These are phyloP conservation scores for Aphanoascus verrucosus DNA, from an alignment of 2,329 filamentous ascomycete species.

Conservation along the genomic window DNA sequence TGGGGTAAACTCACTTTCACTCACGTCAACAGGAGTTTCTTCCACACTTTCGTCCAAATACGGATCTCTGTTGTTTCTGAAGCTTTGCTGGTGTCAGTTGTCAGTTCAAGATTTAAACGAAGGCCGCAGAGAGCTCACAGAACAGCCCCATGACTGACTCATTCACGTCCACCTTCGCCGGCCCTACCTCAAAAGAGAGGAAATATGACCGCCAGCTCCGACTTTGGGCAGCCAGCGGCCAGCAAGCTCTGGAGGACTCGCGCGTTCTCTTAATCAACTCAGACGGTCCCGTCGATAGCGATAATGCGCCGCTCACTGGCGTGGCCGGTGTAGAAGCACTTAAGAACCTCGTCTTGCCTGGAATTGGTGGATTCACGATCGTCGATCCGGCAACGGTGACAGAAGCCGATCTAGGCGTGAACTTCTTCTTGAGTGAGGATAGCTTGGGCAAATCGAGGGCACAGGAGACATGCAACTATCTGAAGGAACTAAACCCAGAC, in stretches of 20 bases:
- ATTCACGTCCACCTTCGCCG: constrained; percentile 29
- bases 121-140: not conserved
- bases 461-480: constrained; percentile 61
- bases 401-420: constrained; percentile 79
- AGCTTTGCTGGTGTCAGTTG: not conserved
- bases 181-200: constrained; percentile 52
- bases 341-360: constrained; percentile 93
- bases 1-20: no score
- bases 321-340: constrained; percentile 81
- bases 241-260: constrained; percentile 78
- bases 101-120: not conserved
- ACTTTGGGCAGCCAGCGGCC: constrained; percentile 86
- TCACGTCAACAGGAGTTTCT: no score
- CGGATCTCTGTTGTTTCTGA: no score
- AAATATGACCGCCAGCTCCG: constrained; percentile 94
- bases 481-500: constrained; percentile 86
- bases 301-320: constrained; percentile 50
- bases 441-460: constrained; percentile 69
- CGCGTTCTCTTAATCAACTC: constrained; percentile 87
- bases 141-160: constrained; percentile 26
- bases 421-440: constrained; percentile 84
- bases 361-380: constrained; percentile 85
- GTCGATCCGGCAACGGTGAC: constrained; percentile 67
- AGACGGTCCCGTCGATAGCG: constrained; percentile 30
- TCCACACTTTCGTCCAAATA: no score